A percentile compares a stretch with the other conserved stretches of the same genome.
Conservation (phyloP, 179 eudicot species). For the Heliamphora pulchella region DNA sequence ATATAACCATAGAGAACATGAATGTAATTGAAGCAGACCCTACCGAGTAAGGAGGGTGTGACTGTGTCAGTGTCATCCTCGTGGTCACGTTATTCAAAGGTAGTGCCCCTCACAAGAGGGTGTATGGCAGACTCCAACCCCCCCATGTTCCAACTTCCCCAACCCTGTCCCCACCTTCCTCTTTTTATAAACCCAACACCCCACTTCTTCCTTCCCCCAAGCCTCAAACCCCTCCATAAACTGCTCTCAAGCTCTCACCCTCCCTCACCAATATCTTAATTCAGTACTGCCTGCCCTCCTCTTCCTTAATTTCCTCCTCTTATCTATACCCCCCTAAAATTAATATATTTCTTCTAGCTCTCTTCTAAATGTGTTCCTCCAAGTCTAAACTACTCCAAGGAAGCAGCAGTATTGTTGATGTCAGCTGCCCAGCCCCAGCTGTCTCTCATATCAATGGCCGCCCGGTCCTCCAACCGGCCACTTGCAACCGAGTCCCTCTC, state of each 20-base stretch:
- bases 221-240: background rate
- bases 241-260: too few relatives aligned
- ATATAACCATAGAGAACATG: too few relatives aligned
- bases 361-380: constrained; percentile 30
- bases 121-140: constrained; percentile 26
- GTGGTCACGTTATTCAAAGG: constrained; percentile 16
- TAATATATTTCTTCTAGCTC: background rate
- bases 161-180: constrained; percentile 13
- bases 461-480: constrained; percentile 40
- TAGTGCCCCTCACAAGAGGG: constrained; percentile 18
- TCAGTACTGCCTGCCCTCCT: background rate
- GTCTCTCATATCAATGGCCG: constrained; percentile 38
- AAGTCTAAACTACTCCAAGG: constrained; percentile 23
- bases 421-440: background rate
- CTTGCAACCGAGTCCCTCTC: constrained; percentile 25
- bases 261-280: background rate
- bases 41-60: constrained; percentile 6
- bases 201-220: background rate
- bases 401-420: background rate
- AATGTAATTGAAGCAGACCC: background rate
- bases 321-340: too few relatives aligned
- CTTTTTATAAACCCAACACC: background rate
- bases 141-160: constrained; percentile 27
- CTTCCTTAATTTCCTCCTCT: too few relatives aligned
- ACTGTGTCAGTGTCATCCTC: constrained; percentile 16